Conservation (phyloP, 306 rosid genomes). For the Corylus americana region DNA sequence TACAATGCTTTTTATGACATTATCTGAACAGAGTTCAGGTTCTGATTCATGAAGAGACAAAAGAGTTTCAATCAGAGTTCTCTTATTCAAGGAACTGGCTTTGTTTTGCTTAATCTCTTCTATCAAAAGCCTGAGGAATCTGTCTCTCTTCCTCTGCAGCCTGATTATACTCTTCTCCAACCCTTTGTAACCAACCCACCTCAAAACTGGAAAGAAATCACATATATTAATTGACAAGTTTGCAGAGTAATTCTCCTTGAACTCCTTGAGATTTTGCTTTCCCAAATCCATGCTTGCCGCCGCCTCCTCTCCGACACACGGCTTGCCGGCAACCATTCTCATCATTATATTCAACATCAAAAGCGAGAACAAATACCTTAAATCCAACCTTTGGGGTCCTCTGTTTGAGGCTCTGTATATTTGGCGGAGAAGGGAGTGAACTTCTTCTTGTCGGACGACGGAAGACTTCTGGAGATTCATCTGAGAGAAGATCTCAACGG, state of each 20-base stretch:
- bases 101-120: slow-evolving; percentile 19
- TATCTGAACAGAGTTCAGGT: slow-evolving; percentile 19
- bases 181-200: slow-evolving; percentile 34
- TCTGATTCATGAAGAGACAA: slow-evolving; percentile 17
- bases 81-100: not conserved
- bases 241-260: slow-evolving; percentile 9
- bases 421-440: slow-evolving; percentile 18
- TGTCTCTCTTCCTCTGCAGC: slow-evolving; percentile 24
- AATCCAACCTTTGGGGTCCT: slow-evolving; percentile 5
- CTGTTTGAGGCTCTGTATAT: slow-evolving; percentile 1
- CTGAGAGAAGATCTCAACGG: slow-evolving; percentile 30
- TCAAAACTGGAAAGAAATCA: slow-evolving; percentile 36
- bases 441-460: slow-evolving; percentile 25
- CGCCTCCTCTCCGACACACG: slow-evolving; percentile 26
- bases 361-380: not conserved
- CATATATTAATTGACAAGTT: slow-evolving; percentile 14
- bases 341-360: slow-evolving; percentile 31
- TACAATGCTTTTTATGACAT: slow-evolving; percentile 12
- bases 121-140: slow-evolving; percentile 15
- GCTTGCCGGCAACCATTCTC: slow-evolving; percentile 38
- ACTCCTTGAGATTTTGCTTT: slow-evolving; percentile 18
- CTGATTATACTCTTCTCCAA: slow-evolving; percentile 29
- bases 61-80: not conserved
- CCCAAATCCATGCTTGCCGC: slow-evolving; percentile 11
- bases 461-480: slow-evolving; percentile 18